These are phyloP conservation scores for Gomphus sp. DNA, from an alignment of 1,284 basidiomycete species.

Conservation along the genomic window DNA sequence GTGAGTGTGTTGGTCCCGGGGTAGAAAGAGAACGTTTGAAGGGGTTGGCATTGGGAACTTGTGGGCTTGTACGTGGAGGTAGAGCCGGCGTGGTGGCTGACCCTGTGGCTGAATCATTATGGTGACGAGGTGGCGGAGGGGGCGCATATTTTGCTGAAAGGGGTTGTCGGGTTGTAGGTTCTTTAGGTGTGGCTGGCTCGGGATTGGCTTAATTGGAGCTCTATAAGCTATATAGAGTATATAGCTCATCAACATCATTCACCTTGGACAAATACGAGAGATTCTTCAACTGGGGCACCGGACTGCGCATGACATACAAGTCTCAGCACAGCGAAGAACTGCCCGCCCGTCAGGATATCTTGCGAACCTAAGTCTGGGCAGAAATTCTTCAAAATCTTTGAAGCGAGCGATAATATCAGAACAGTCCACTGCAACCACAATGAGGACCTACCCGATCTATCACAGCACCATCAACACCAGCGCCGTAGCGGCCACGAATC, in stretches of 20 bases:
- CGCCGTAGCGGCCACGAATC: slow-evolving; percentile 58
- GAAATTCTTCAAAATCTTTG: slow-evolving; percentile 54
- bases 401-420: neutral
- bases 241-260: slow-evolving; percentile 12
- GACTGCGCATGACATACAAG: slow-evolving; percentile 51
- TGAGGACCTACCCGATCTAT: slow-evolving; percentile 48
- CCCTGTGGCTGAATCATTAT: neutral
- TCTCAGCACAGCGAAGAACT: slow-evolving; percentile 65
- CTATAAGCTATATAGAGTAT: neutral
- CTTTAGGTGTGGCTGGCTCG: neutral
- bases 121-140: neutral
- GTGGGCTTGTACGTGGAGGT: neutral
- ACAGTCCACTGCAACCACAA: neutral
- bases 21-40: neutral
- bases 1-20: neutral
- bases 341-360: slow-evolving; percentile 48
- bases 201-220: neutral
- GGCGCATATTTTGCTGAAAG: neutral
- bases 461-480: slow-evolving; percentile 32
- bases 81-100: neutral
- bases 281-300: slow-evolving; percentile 49
- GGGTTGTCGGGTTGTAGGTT: neutral
- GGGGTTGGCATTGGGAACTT: neutral
- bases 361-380: slow-evolving; percentile 38
- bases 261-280: slow-evolving; percentile 67